These are phyloP conservation scores for Phytophthora sansomeana DNA, from an alignment of 352 stramenopile genomes.

Conservation along the genomic window DNA sequence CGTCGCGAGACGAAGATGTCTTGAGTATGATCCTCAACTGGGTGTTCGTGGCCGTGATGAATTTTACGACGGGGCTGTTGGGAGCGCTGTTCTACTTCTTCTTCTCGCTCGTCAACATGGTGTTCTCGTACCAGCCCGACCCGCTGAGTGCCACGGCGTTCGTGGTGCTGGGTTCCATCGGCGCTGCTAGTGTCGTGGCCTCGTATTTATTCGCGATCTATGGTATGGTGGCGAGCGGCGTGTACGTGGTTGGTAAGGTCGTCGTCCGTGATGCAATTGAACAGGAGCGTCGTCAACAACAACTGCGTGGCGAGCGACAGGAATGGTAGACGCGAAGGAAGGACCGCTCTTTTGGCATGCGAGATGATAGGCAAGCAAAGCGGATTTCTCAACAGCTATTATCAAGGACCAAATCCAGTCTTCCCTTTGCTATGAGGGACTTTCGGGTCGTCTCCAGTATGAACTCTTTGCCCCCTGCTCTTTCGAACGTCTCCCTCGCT, in stretches of 20 bases:
- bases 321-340: slow-evolving; percentile 34
- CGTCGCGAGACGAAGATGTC: slow-evolving; percentile 76
- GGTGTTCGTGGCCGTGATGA: slow-evolving; percentile 85
- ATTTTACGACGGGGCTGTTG: slow-evolving; percentile 89
- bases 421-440: no score
- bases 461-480: no score
- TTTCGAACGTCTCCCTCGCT: neutral
- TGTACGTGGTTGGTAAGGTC: slow-evolving; percentile 84
- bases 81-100: slow-evolving; percentile 88
- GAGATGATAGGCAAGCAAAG: neutral
- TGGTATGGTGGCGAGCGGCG: slow-evolving; percentile 81
- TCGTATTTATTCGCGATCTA: slow-evolving; percentile 90
- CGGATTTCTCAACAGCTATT: neutral
- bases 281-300: slow-evolving; percentile 72
- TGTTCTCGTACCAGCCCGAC: slow-evolving; percentile 86
- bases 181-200: slow-evolving; percentile 79
- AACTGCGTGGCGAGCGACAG: slow-evolving; percentile 49
- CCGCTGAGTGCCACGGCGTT: slow-evolving; percentile 80
- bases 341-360: neutral
- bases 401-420: neutral
- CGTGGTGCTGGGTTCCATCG: slow-evolving; percentile 76
- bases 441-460: neutral
- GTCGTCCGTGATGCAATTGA: slow-evolving; percentile 79
- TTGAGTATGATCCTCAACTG: slow-evolving; percentile 85
- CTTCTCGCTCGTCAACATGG: slow-evolving; percentile 85